phyloP scores from a whole-genome alignment of 1,284 basidiomycete species.

The Tilletia setariae region DNA sequence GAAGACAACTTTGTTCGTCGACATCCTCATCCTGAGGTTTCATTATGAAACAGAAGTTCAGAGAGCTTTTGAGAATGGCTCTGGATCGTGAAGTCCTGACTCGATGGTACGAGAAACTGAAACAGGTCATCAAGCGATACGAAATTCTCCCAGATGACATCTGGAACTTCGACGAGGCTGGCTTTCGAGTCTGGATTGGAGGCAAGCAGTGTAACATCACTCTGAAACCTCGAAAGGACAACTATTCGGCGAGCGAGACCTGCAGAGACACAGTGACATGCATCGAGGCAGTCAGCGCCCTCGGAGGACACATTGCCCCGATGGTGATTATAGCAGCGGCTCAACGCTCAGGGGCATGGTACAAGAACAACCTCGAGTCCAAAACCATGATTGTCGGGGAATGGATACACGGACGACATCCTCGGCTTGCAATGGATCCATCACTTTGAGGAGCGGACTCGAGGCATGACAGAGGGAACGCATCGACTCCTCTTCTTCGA shows the following conservation, averaged over 20 bases:
- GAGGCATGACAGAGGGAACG: background rate
- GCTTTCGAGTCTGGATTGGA: background rate
- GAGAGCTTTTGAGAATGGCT: background rate
- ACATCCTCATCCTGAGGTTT: no score
- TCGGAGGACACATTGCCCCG: background rate
- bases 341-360: background rate
- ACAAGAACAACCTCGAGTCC: background rate
- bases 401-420: conserved; percentile 1
- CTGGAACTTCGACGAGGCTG: conserved; percentile 4
- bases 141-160: conserved; percentile 3
- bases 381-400: background rate
- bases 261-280: background rate
- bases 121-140: background rate
- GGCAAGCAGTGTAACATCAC: background rate
- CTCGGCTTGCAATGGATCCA: background rate
- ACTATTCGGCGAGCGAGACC: background rate
- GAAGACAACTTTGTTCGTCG: background rate
- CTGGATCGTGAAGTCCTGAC: background rate
- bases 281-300: background rate
- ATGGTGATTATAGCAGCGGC: conserved; percentile 4
- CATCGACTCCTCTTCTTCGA: background rate
- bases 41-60: background rate
- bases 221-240: background rate
- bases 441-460: background rate
- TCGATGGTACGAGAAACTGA: background rate